phyloP scores from a whole-genome alignment of 169 alveolate genomes.

The Cryptosporidium bovis region DNA sequence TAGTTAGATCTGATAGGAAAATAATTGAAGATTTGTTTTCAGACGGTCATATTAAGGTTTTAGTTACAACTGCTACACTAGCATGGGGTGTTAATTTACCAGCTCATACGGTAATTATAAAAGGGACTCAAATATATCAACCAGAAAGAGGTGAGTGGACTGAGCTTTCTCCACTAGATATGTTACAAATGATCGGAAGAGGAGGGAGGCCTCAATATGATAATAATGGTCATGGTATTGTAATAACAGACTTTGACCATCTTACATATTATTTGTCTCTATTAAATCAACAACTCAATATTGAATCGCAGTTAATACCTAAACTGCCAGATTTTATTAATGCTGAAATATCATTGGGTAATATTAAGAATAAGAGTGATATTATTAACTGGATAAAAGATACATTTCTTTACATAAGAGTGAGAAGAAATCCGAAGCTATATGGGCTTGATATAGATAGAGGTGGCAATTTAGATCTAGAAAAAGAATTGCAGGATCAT shows the following conservation, averaged over 20 bases:
- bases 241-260: constrained; percentile 95
- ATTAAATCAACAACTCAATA: constrained; percentile 96
- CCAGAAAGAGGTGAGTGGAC: constrained; percentile 98
- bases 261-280: constrained; percentile 95
- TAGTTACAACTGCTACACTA: constrained; percentile 99
- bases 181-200: constrained; percentile 99
- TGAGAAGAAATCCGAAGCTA: constrained; percentile 89
- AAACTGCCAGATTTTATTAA: constrained; percentile 96
- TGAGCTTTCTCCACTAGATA: constrained; percentile 97
- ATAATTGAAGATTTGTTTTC: constrained; percentile 98
- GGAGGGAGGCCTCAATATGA: constrained; percentile 99
- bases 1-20: constrained; percentile 95
- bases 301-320: constrained; percentile 94
- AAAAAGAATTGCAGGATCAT: not conserved
- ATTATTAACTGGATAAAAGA: constrained; percentile 97
- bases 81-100: constrained; percentile 99
- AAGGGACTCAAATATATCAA: constrained; percentile 98
- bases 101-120: constrained; percentile 99
- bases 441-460: constrained; percentile 85
- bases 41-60: constrained; percentile 94
- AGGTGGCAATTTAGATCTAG: not conserved
- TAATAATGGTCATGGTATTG: constrained; percentile 98
- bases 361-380: constrained; percentile 92
- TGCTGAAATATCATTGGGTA: constrained; percentile 98
- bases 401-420: constrained; percentile 96